Base-by-base conservation (phyloP, 176 grass and related monocot species). In the Raddia distichophylla region DNA sequence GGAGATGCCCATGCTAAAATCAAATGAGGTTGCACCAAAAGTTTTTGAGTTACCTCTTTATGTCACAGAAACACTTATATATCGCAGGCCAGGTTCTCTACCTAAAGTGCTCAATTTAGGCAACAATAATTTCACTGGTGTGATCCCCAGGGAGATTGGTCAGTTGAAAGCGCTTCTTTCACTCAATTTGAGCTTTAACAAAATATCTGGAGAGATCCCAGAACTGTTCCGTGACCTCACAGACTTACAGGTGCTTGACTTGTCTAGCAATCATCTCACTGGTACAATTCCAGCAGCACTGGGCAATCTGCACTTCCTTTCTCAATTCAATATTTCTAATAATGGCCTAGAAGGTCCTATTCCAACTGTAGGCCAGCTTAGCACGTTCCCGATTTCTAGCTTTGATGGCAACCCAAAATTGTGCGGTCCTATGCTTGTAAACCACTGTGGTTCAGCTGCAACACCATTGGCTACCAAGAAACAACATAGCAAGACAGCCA, bases 291-390 rank as follows among this genome's bases (percentile, higher is more conserved):
- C 89, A 34, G 35, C 0, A 6, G 55, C 55, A 51, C 3, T 88
- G 49, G 68, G 33, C 19, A 56, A 81, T 11, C 71, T 91, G 19
- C 13, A 88, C 76, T 91, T 91, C 22, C 85, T 91, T 17, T 85
- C 89, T 13, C 11, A 2, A 59, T 88, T 91, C 82, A 91, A 86
- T 3, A 58, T 82, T 67, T 86, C 89, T 15, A 64, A 82, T 34
- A 91, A 91, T 77, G 85, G 82, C 17, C 71, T 88, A 13, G 57
- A 88, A 83, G 89, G 89, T 13, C 42, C 73, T 27, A 49, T 91
- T 82, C 81, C 89, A 81, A 50, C 12, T 19, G 76, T 45, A 77
- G 64, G 76, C 10, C 85, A 91, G 60, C 67, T 91, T 18, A 75
- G 86, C 76, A 91, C 89, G 0, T 91, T 91, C 73, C 85, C 68